Evolutionary conservation across 164 flowering plant genomes (phyloP).

Genomic region (Hamamelis virginiana): DNA sequence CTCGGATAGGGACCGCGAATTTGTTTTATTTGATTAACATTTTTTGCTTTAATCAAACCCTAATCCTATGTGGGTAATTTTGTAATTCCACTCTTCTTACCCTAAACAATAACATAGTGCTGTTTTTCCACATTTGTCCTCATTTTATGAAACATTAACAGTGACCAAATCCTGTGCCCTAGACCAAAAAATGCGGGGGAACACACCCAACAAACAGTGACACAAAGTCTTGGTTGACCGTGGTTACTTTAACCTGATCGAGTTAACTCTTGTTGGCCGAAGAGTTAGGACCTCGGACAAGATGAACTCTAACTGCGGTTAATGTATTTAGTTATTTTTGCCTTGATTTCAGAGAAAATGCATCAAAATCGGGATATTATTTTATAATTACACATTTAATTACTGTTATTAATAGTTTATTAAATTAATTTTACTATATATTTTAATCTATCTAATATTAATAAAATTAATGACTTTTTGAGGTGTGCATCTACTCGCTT

Average conservation of each 20-base stretch:
- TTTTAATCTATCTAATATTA: no score
- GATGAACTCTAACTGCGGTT: constrained; percentile 11
- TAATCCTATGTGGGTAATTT: not conserved
- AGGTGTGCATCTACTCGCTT: no score
- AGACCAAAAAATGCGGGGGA: constrained; percentile 19
- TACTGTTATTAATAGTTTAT: no score
- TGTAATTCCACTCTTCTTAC: not conserved
- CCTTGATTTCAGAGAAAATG: constrained; percentile 23
- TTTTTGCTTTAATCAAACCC: not conserved
- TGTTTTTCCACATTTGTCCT: not conserved
- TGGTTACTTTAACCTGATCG: constrained; percentile 5
- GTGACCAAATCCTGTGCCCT: constrained; percentile 5
- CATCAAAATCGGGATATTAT: constrained; percentile 3
- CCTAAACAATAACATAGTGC: not conserved
- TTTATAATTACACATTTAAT: not conserved
- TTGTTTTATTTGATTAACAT: no score
- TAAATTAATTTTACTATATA: no score
- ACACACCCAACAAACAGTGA: constrained; percentile 10
- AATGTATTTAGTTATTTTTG: constrained; percentile 3
- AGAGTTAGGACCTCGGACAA: constrained; percentile 22
- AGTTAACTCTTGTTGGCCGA: constrained; percentile 19
- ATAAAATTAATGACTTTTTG: no score
- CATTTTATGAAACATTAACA: not conserved
- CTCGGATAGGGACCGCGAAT: no score
- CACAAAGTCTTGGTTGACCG: constrained; percentile 7